Percentiles rank a stretch among this genome's conserved stretches.
Evolutionary conservation across 176 grass and related monocot genomes (phyloP).

Genomic region (Juncus inflexus): DNA sequence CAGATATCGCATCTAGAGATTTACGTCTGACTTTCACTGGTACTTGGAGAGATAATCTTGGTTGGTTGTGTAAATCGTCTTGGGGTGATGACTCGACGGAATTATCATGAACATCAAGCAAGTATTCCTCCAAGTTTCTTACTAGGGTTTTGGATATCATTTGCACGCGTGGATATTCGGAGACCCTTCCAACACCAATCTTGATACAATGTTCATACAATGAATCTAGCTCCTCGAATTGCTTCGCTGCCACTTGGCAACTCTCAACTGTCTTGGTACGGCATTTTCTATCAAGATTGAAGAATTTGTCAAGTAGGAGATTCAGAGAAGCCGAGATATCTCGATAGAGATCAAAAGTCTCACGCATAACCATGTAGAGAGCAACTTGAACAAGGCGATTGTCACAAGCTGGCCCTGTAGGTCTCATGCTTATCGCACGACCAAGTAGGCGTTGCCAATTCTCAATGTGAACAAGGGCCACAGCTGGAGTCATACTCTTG

Average conservation of each 20-base stretch:
- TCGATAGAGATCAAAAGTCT: slow-evolving; percentile 39
- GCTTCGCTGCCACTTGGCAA: slow-evolving; percentile 21
- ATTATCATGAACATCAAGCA: not conserved
- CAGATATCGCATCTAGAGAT: not conserved
- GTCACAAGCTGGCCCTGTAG: slow-evolving; percentile 28
- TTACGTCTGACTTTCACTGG: not conserved
- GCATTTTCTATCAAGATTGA: slow-evolving; percentile 17
- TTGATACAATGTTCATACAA: slow-evolving; percentile 34
- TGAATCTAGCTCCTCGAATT: slow-evolving; percentile 43
- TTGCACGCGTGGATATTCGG: slow-evolving; percentile 36
- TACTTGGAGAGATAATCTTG: slow-evolving; percentile 3
- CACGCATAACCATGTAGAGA: slow-evolving; percentile 33
- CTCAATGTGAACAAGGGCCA: slow-evolving; percentile 26
- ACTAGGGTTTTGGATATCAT: slow-evolving; percentile 31
- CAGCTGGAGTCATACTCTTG: slow-evolving; percentile 13
- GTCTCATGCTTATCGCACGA: slow-evolving; percentile 30
- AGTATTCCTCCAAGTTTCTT: slow-evolving; percentile 24
- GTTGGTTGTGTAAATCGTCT: slow-evolving; percentile 5
- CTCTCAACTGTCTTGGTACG: slow-evolving; percentile 22
- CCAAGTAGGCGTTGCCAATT: slow-evolving; percentile 37
- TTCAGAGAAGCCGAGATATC: slow-evolving; percentile 33
- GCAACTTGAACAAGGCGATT: slow-evolving; percentile 32
- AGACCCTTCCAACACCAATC: slow-evolving; percentile 31
- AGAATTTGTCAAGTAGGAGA: slow-evolving; percentile 42
- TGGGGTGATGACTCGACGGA: not conserved